A percentile compares a stretch with the other conserved stretches of the same genome.
phyloP scores from a whole-genome alignment of 345 rosid species.

The Boechera retrofracta region DNA sequence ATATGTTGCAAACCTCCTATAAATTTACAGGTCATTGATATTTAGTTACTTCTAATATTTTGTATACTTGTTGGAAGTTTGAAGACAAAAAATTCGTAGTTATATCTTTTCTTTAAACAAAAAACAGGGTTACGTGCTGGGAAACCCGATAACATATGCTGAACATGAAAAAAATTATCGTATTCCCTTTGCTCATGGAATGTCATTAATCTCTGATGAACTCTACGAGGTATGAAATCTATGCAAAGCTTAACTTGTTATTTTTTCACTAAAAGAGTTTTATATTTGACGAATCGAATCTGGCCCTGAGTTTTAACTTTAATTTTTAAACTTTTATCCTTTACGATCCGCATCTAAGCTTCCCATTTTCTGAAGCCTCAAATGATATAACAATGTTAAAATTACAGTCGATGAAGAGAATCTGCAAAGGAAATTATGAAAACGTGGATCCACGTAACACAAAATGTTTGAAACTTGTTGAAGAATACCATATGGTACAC shows the following conservation, averaged over 20 bases:
- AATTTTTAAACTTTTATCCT: neutral
- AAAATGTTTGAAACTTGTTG: slow-evolving; percentile 34
- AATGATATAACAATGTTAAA: neutral
- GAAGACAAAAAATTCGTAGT: neutral
- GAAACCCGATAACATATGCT: slow-evolving; percentile 51
- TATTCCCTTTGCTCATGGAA: slow-evolving; percentile 51
- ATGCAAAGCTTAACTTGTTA: neutral
- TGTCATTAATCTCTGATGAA: slow-evolving; percentile 60
- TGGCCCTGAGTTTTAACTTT: neutral
- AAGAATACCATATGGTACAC: slow-evolving; percentile 25
- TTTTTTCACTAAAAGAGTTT: neutral
- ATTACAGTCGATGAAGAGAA: slow-evolving; percentile 4
- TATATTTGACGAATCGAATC: neutral
- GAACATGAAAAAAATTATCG: slow-evolving; percentile 48
- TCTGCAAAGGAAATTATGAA: slow-evolving; percentile 7
- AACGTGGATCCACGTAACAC: slow-evolving; percentile 7
- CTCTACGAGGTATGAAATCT: slow-evolving; percentile 51
- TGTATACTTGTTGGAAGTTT: neutral
- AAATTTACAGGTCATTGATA: slow-evolving; percentile 48
- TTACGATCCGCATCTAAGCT: no score
- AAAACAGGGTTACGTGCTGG: slow-evolving; percentile 59
- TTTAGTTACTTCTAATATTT: neutral
- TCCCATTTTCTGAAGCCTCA: neutral
- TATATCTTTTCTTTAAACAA: neutral
- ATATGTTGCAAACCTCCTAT: slow-evolving; percentile 36